Percentiles rank a stretch among this genome's conserved stretches.
Conservation (phyloP, 2,329 filamentous ascomycete genomes). For the Chaetomiaceae sp. region DNA sequence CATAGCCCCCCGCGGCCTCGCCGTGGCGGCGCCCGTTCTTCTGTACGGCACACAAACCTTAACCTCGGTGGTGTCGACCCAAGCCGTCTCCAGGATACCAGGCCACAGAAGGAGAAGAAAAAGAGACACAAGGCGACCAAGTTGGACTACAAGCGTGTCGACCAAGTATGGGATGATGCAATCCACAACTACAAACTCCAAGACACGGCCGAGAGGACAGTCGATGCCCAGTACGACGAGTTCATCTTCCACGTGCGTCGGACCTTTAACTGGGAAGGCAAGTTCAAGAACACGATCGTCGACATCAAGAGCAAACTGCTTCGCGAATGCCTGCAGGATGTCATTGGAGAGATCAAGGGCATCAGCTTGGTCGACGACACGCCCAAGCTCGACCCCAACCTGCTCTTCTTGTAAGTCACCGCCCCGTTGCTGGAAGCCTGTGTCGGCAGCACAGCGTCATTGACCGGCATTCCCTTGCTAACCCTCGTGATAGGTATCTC, state of each 20-base stretch:
- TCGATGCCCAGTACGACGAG: constrained; percentile 62
- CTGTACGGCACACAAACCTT: constrained; percentile 2
- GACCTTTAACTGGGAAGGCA: constrained; percentile 79
- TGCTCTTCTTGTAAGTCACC: constrained; percentile 62
- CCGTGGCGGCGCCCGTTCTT: background rate
- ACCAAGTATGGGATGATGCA: constrained; percentile 50
- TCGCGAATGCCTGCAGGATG: constrained; percentile 63
- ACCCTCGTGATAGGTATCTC: constrained; percentile 53
- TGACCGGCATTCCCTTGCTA: background rate
- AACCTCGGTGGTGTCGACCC: constrained; percentile 17
- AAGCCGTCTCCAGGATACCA: constrained; percentile 11
- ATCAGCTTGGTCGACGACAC: constrained; percentile 77
- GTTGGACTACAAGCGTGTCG: constrained; percentile 48
- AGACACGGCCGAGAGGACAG: constrained; percentile 44
- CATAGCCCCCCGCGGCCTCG: constrained; percentile 1
- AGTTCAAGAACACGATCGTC: constrained; percentile 66
- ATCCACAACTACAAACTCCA: constrained; percentile 52
- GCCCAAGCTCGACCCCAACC: constrained; percentile 67
- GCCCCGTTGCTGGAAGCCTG: too few relatives aligned
- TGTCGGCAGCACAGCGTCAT: too few relatives aligned
- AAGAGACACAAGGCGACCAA: constrained; percentile 24
- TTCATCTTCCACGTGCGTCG: constrained; percentile 80
- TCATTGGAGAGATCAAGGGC: constrained; percentile 73
- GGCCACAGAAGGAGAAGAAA: constrained; percentile 21
- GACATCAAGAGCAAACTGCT: constrained; percentile 83